Percentiles rank a stretch among this genome's conserved stretches.
Conservation (phyloP, 139 green algal species). For the Nannochloris sp. region DNA sequence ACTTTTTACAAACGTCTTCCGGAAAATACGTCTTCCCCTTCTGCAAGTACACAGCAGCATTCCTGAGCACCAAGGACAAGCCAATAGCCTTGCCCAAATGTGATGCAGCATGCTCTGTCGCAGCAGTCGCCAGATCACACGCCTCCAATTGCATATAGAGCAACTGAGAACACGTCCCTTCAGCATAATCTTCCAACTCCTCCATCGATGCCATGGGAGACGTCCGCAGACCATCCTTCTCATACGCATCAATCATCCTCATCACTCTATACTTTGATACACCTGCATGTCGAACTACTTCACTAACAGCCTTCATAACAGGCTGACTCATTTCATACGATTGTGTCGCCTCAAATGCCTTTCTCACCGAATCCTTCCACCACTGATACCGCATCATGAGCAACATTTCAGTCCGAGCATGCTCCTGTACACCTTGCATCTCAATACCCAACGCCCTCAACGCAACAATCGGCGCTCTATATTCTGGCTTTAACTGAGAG, state of each 20-base stretch:
- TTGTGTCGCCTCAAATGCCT: conserved; percentile 27
- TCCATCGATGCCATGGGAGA: conserved; percentile 41
- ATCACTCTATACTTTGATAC: conserved; percentile 59
- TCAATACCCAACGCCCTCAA: conserved; percentile 72
- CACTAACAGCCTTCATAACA: conserved; percentile 38
- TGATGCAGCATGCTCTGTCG: conserved; percentile 60
- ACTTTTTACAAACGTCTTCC: background rate
- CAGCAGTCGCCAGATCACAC: conserved; percentile 11
- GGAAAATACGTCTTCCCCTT: background rate
- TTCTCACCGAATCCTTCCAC: conserved; percentile 66
- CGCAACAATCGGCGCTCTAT: conserved; percentile 48
- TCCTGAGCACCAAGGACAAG: conserved; percentile 48
- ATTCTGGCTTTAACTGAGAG: conserved; percentile 41
- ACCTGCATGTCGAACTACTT: conserved; percentile 15
- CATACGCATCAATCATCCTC: conserved; percentile 49
- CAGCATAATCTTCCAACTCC: conserved; percentile 62
- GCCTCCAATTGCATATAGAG: conserved; percentile 46
- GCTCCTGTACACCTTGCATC: conserved; percentile 42
- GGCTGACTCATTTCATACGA: conserved; percentile 36
- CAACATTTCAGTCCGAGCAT: conserved; percentile 34
- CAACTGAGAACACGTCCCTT: conserved; percentile 55
- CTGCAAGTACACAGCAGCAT: background rate
- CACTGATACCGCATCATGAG: conserved; percentile 63
- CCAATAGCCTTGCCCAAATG: conserved; percentile 71
- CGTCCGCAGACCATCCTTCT: conserved; percentile 44